A percentile compares a stretch with the other conserved stretches of the same genome.
phyloP scores from a whole-genome alignment of 1,284 basidiomycete genomes.

The Fomitopsis pinicola region DNA sequence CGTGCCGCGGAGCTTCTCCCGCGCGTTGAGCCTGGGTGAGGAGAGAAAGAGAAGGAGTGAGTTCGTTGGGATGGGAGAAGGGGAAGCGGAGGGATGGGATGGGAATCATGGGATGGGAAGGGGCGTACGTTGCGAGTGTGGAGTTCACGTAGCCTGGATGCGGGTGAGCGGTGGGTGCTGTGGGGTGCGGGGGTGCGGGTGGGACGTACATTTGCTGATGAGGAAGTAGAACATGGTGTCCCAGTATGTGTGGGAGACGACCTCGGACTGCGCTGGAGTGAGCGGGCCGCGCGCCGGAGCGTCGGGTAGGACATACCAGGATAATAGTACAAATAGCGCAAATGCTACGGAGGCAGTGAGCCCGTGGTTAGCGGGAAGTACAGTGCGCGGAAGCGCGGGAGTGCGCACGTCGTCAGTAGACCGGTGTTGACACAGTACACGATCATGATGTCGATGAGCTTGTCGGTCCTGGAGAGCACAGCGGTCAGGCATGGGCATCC shows the following conservation, averaged over 20 bases:
- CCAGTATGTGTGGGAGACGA: slow-evolving; percentile 1
- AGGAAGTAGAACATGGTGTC: slow-evolving; percentile 6
- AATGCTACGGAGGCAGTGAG: background rate
- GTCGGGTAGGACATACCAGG: background rate
- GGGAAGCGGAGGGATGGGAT: background rate
- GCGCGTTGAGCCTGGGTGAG: slow-evolving; percentile 1
- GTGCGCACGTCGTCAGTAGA: slow-evolving; percentile 1
- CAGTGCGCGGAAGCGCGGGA: background rate
- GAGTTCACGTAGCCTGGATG: slow-evolving; percentile 5
- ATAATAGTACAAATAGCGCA: slow-evolving; percentile 6
- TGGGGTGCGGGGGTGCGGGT: background rate
- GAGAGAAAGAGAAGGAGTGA: background rate
- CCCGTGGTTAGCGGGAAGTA: background rate
- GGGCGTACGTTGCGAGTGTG: slow-evolving; percentile 3
- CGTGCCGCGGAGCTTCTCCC: slow-evolving; percentile 2
- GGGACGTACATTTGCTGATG: slow-evolving; percentile 4
- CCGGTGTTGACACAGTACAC: slow-evolving; percentile 7
- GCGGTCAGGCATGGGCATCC: too few relatives aligned
- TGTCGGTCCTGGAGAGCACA: slow-evolving; percentile 2
- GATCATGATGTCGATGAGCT: slow-evolving; percentile 7
- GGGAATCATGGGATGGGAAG: too few relatives aligned
- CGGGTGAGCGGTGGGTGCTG: background rate
- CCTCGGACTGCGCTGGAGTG: background rate
- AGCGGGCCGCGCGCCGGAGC: background rate
- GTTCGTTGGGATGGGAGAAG: background rate